These are phyloP conservation scores for Calonectria naviculata DNA, from an alignment of 2,329 filamentous ascomycete species.

Conservation along the genomic window DNA sequence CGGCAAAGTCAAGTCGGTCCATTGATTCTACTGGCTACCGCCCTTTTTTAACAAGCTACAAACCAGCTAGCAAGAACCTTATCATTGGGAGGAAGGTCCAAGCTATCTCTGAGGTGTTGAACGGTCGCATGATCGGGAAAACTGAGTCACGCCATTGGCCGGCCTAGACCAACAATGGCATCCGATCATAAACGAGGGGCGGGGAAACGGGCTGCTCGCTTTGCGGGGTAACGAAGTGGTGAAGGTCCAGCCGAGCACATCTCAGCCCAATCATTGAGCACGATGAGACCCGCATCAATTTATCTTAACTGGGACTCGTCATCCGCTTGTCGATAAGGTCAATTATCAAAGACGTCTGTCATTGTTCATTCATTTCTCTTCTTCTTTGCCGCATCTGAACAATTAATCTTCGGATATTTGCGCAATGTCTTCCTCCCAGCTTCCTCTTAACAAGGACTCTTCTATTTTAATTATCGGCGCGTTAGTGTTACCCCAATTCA, in stretches of 20 bases:
- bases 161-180: not conserved
- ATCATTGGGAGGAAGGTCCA: not conserved
- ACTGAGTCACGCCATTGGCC: not conserved
- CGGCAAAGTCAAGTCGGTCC: not conserved
- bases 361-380: not conserved
- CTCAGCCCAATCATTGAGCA: not conserved
- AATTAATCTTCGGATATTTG: not conserved
- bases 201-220: not conserved
- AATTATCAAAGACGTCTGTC: not conserved
- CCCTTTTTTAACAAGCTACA: not conserved
- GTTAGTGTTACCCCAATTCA: not conserved
- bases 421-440: not conserved
- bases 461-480: conserved; percentile 23
- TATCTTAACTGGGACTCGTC: not conserved
- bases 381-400: not conserved
- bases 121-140: not conserved
- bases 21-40: not conserved
- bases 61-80: not conserved
- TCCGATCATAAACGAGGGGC: not conserved
- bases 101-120: not conserved
- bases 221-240: conserved; percentile 5
- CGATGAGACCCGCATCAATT: not conserved
- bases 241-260: conserved; percentile 10
- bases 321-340: not conserved
- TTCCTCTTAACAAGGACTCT: conserved; percentile 3